Evolutionary conservation across 2,329 filamentous ascomycete species (phyloP), one percentile per base, ranked within the genome.

Genomic region (Penicillium frequentans): DNA sequence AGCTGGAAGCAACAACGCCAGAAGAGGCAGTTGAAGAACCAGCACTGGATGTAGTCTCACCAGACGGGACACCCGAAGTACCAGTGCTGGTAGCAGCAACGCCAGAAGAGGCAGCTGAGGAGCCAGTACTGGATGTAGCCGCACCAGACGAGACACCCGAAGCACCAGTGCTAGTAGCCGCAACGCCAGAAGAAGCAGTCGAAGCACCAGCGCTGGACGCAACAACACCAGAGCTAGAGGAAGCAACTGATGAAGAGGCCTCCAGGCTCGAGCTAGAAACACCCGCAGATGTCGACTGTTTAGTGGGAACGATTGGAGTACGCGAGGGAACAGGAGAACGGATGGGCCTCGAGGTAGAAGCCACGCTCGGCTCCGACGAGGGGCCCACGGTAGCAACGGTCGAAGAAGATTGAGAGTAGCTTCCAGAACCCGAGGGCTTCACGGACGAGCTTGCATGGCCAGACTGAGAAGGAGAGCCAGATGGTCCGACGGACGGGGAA

Each of bases 261-360:
- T 50, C 35, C 8, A 57, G 49, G 58, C 46, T 59, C 31, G 46
- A 53, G 21, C 27, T 42, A n/a, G 47, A 52, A 29, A 44, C 48
- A 27, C 52, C 42, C n/a, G 53, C 53, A 14, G 49, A 29, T n/a
- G 24, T 55, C 33, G 49, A 53, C 13, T 52, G 21, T 1, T 49
- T 27, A 42, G 49, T 48, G 7, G 44, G 29, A 19, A 44, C 55
- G 29, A 44, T 44, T 6, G 24, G 46, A 26, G 54, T 48, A 19
- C 50, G 52, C 7, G 59, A 56, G 9, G 31, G 50, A 29, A 14
- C n/a, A 35, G 27, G n/a, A 13, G 46, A 23, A 27, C n/a, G 46
- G 21, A 27, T 49, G 11, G 31, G 27, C n/a, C 42, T 56, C 24
- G 54, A 49, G 21, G 49, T 27, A 21, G 50, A 54, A 24, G 46